Conservation (phyloP, 805 yeast species). For the Torulaspora delbrueckii region DNA sequence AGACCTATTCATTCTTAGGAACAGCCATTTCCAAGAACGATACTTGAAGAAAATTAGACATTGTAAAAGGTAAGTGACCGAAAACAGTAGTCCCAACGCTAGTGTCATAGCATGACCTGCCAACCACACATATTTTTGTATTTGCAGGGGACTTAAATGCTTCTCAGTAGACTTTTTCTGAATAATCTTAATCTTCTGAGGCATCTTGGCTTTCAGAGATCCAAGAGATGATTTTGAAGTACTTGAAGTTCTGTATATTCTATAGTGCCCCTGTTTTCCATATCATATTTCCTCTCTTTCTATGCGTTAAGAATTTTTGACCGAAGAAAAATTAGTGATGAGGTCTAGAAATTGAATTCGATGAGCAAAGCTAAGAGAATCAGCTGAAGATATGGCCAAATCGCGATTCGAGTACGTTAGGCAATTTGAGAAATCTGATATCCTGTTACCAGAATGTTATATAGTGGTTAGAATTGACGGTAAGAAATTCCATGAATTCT, state of each 20-base stretch:
- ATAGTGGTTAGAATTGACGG: conserved; percentile 89
- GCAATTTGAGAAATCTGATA: conserved; percentile 68
- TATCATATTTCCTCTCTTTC: background rate
- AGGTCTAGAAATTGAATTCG: background rate
- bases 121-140: conserved; percentile 27
- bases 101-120: conserved; percentile 29
- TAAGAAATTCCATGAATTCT: conserved; percentile 84
- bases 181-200: conserved; percentile 24
- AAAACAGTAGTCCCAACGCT: conserved; percentile 26
- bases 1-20: conserved; percentile 23
- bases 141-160: conserved; percentile 23
- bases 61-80: conserved; percentile 27
- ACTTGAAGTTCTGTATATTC: background rate
- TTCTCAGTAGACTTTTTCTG: conserved; percentile 24
- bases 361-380: background rate
- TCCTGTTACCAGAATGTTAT: conserved; percentile 71
- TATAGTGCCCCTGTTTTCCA: background rate
- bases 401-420: conserved; percentile 85
- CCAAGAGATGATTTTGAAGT: background rate
- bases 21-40: conserved; percentile 35
- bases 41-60: conserved; percentile 28
- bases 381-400: conserved; percentile 56
- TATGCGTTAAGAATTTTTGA: background rate
- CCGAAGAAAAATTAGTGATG: background rate
- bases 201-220: conserved; percentile 9